Evolutionary conservation across 2,329 filamentous ascomycete genomes (phyloP).

Genomic region (Stachybotrys chlorohalonatus): DNA sequence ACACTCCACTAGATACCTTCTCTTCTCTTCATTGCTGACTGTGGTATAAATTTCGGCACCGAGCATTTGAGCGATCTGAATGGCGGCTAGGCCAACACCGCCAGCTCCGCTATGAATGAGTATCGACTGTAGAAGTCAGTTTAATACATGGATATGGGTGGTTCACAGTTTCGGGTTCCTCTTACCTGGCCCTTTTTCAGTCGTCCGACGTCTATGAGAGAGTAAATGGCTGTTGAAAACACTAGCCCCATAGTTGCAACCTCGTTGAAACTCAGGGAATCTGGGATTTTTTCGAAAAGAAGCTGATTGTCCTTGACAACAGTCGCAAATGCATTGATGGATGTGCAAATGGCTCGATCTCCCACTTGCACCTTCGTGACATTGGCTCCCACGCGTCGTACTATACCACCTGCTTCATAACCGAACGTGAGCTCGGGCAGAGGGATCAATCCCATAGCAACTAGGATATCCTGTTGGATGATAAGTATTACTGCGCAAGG

Average conservation of each 20-base stretch:
- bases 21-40: slow-evolving; percentile 24
- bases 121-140: slow-evolving; percentile 11
- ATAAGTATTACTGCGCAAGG: too few species aligned
- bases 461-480: slow-evolving; percentile 19
- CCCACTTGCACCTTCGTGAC: slow-evolving; percentile 20
- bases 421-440: slow-evolving; percentile 11
- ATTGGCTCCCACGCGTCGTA: slow-evolving; percentile 16
- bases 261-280: slow-evolving; percentile 21
- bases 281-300: slow-evolving; percentile 22
- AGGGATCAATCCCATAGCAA: slow-evolving; percentile 20
- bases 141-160: too few species aligned
- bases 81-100: slow-evolving; percentile 22
- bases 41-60: slow-evolving; percentile 27
- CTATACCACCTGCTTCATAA: slow-evolving; percentile 19
- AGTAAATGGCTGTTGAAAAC: slow-evolving; percentile 22
- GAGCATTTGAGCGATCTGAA: slow-evolving; percentile 17
- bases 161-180: not conserved
- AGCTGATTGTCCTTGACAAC: slow-evolving; percentile 12
- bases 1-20: slow-evolving; percentile 11
- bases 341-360: slow-evolving; percentile 19
- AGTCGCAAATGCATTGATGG: slow-evolving; percentile 14
- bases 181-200: slow-evolving; percentile 13
- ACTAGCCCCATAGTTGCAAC: slow-evolving; percentile 25
- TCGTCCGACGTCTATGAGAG: slow-evolving; percentile 18
- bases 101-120: slow-evolving; percentile 25